phyloP scores from a whole-genome alignment of 2,329 filamentous ascomycete genomes.

The Talaromyces rugulosus region DNA sequence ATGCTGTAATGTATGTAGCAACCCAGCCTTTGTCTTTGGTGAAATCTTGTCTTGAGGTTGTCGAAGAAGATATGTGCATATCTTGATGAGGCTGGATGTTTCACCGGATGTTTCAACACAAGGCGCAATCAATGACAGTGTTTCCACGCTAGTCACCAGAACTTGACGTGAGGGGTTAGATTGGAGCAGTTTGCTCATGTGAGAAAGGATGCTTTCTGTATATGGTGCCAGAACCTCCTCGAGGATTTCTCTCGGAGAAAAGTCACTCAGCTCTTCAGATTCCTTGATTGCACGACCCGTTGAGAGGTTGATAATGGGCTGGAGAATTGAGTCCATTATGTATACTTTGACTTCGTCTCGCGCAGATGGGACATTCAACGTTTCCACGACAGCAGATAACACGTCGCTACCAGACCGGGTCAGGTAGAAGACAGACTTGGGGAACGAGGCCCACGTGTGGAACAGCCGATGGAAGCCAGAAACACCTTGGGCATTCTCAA shows the following conservation, averaged over 20 bases:
- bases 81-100: constrained; percentile 71
- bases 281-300: constrained; percentile 51
- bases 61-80: constrained; percentile 74
- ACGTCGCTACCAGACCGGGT: constrained; percentile 56
- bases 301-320: constrained; percentile 61
- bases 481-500: constrained; percentile 83
- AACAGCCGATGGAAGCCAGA: constrained; percentile 80
- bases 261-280: constrained; percentile 39
- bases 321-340: constrained; percentile 68
- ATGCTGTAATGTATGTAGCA: constrained; percentile 74
- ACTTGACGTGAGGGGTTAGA: constrained; percentile 65
- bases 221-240: constrained; percentile 47
- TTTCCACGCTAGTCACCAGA: constrained; percentile 72
- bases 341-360: constrained; percentile 86
- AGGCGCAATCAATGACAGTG: constrained; percentile 70
- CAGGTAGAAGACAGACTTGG: constrained; percentile 65
- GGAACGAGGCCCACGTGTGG: constrained; percentile 70
- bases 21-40: constrained; percentile 73
- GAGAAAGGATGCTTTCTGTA: constrained; percentile 61
- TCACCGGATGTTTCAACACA: constrained; percentile 61
- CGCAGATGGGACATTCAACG: constrained; percentile 65
- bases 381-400: constrained; percentile 68
- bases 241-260: constrained; percentile 36
- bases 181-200: constrained; percentile 51
- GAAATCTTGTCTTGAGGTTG: constrained; percentile 81